Conservation (phyloP, 2,329 filamentous ascomycete species). For the Claviceps capensis region DNA sequence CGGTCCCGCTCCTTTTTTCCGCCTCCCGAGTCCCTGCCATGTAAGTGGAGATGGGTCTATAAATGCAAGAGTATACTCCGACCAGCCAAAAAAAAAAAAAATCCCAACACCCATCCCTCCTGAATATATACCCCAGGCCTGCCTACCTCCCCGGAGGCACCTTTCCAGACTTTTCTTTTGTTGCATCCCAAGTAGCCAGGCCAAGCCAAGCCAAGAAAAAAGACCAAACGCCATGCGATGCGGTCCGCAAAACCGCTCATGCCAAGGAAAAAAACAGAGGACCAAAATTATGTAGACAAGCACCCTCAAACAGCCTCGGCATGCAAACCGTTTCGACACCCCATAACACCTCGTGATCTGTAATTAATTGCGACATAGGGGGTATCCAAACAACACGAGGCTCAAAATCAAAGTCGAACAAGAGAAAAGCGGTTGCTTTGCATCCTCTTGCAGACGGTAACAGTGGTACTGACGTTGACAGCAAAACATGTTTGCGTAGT, state of each 20-base stretch:
- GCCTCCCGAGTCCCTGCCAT: no score
- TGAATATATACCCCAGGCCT: no score
- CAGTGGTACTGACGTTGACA: background rate
- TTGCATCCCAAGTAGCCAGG: no score
- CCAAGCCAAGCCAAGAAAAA: background rate
- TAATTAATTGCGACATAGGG: slow-evolving; percentile 8
- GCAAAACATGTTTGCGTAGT: background rate
- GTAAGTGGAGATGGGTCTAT: no score
- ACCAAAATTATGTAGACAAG: background rate
- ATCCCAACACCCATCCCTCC: no score
- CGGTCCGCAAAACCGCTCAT: background rate
- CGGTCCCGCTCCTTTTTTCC: no score
- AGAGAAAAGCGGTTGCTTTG: background rate
- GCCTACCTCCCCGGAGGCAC: no score
- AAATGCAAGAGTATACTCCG: no score
- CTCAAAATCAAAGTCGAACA: slow-evolving; percentile 2
- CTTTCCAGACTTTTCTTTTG: no score
- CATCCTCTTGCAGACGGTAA: slow-evolving; percentile 7
- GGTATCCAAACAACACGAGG: slow-evolving; percentile 14
- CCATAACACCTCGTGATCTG: slow-evolving; percentile 8
- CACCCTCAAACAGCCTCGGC: slow-evolving; percentile 7
- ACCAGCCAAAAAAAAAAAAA: no score
- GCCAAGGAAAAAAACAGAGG: background rate
- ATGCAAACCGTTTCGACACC: slow-evolving; percentile 8
- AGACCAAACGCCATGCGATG: background rate